Evolutionary conservation across 257 asterid species (phyloP), one percentile per base, ranked within the genome.

Genomic region (Echium plantagineum): DNA sequence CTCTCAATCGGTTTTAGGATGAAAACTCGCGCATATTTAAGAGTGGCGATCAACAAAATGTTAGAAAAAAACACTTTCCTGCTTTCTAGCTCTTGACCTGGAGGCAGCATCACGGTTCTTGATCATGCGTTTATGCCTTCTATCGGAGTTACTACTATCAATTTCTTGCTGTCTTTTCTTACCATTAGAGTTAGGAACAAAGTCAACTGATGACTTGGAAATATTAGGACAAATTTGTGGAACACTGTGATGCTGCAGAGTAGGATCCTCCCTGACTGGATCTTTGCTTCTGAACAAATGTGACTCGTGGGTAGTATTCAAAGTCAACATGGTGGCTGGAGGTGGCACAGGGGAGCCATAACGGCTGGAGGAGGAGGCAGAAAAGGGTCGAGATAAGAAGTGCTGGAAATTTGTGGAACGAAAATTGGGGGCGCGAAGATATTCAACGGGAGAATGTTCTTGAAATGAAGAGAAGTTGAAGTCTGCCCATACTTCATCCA

Each of bases 51-150:
- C 12, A 53, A 28, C 32, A 53, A 13, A 12, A 26, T 16, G n/a
- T 38, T 16, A 26, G 60, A 63, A 72, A 76, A 9, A 53, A 63
- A 59, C 5, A 59, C 73, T 63, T 83, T 65, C 95, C 88, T 84
- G 95, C 70, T 87, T 87, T 65, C 95, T 68, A 48, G 95, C 94
- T 46, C 95, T 69, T 20, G 90, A 84, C 19, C 95, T 80, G 16
- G 94, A 81, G 24, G 95, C 95, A 2, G 95, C 84, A 75, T 84
- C 95, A 0, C 95, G 79, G 76, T 87, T 87, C 94, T 87, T 87
- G 73, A 87, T 87, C 94, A 87, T 84, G 10, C 95, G 83, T 80
- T 80, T 79, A 51, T 75, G 80, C 8, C 88, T 77, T 12, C 79
- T 72, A 58, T 77, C 89, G 38, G 75, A 78, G 65, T 82, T 71